Percentiles rank a stretch among this genome's conserved stretches.
These are phyloP conservation scores for Erodium moschatum DNA, from an alignment of 441 rosid species.

Conservation along the genomic window DNA sequence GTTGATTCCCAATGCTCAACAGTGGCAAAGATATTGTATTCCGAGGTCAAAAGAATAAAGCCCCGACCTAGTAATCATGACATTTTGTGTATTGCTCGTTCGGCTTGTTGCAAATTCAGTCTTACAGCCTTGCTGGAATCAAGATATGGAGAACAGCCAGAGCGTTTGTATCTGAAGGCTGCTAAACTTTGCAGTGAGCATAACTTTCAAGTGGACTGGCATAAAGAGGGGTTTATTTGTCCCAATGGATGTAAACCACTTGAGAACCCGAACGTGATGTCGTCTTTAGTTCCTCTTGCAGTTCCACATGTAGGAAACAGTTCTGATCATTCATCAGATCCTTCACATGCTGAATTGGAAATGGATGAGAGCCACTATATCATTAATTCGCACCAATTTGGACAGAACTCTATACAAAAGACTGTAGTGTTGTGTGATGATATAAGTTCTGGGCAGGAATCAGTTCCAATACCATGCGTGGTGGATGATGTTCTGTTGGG, in stretches of 20 bases:
- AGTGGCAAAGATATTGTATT: conserved; percentile 61
- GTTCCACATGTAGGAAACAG: conserved; percentile 25
- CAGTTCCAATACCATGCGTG: conserved; percentile 60
- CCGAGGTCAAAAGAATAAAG: conserved; percentile 65
- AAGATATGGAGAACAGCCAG: conserved; percentile 65
- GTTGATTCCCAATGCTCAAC: conserved; percentile 58
- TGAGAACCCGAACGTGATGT: conserved; percentile 30
- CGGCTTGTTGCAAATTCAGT: conserved; percentile 81
- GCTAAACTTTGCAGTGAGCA: conserved; percentile 93
- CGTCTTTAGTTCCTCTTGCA: conserved; percentile 38
- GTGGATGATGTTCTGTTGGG: conserved; percentile 52
- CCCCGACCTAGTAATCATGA: conserved; percentile 82
- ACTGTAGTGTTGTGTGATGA: conserved; percentile 54
- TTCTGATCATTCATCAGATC: conserved; percentile 26
- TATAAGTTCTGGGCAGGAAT: conserved; percentile 81
- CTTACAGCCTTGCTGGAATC: conserved; percentile 67
- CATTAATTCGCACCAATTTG: conserved; percentile 51
- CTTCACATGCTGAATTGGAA: conserved; percentile 40
- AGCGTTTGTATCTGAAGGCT: conserved; percentile 71
- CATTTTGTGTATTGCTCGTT: conserved; percentile 63
- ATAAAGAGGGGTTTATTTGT: conserved; percentile 66
- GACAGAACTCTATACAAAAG: conserved; percentile 38
- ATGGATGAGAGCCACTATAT: conserved; percentile 81
- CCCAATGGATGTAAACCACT: conserved; percentile 66
- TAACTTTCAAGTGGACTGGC: conserved; percentile 77